A percentile compares a stretch with the other conserved stretches of the same genome.
Evolutionary conservation across 805 yeast genomes (phyloP).

Genomic region (Yamadazyma paraphyllophila): DNA sequence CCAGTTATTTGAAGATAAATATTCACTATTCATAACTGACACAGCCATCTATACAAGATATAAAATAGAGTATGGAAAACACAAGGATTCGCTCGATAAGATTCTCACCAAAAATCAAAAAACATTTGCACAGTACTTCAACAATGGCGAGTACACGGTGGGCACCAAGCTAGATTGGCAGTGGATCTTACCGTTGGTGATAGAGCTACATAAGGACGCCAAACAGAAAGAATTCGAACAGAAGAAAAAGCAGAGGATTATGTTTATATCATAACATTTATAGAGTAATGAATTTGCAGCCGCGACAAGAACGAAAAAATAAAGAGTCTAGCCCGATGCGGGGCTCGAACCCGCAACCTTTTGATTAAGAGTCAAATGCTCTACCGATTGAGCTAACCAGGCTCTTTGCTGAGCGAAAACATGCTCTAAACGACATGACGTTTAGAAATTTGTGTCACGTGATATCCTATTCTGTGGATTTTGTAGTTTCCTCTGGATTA

Average conservation of each 20-base stretch:
- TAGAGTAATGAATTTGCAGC: not conserved
- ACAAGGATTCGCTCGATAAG: not conserved
- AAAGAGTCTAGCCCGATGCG: conserved; percentile 26
- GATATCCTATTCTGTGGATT: too few species aligned
- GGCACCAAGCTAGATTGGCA: not conserved
- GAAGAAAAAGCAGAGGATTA: not conserved
- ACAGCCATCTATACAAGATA: not conserved
- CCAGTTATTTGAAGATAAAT: not conserved
- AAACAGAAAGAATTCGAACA: not conserved
- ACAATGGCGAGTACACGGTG: not conserved
- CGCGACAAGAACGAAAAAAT: conserved; percentile 3
- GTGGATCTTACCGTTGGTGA: not conserved
- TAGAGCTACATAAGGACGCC: not conserved
- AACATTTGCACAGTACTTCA: not conserved
- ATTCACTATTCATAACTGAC: not conserved
- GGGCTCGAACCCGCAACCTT: conserved; percentile 38
- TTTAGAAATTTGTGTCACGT: too few species aligned
- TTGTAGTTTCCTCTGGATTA: too few species aligned
- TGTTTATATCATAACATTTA: not conserved
- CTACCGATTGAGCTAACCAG: conserved; percentile 33
- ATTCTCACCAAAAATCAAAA: not conserved
- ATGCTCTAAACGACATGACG: too few species aligned
- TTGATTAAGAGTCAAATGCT: conserved; percentile 30
- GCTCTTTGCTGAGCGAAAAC: conserved; percentile 11
- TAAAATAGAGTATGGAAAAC: not conserved